phyloP scores from a whole-genome alignment of 1,139 yeast genomes.

The Pneumocystis jirovecii region DNA sequence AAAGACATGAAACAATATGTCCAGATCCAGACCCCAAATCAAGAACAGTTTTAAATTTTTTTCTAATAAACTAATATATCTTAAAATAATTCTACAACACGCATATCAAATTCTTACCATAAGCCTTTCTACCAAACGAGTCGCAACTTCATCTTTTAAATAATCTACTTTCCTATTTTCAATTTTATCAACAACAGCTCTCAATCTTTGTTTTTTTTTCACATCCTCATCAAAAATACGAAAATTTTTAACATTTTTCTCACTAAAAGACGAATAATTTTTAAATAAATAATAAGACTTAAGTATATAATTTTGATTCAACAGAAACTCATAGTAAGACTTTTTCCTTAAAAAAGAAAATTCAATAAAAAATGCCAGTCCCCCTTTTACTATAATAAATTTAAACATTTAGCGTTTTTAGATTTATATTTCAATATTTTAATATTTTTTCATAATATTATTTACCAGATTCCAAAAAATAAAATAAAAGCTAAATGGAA shows the following conservation, averaged over 20 bases:
- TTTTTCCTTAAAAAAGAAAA: neutral
- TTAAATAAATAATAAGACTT: neutral
- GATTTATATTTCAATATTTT: no score
- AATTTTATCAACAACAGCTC: constrained; percentile 33
- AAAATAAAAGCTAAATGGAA: neutral
- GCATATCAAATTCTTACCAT: constrained; percentile 30
- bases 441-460: no score
- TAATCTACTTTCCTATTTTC: constrained; percentile 54
- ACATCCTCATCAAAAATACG: constrained; percentile 50
- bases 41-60: constrained; percentile 44
- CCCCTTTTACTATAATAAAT: neutral
- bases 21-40: constrained; percentile 71
- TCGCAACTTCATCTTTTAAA: constrained; percentile 58
- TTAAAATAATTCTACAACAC: neutral
- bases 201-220: constrained; percentile 44
- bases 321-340: neutral
- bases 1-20: constrained; percentile 32
- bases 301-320: neutral
- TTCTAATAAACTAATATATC: constrained; percentile 30
- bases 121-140: constrained; percentile 56
- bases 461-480: neutral
- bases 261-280: neutral
- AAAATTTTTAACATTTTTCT: constrained; percentile 16
- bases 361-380: neutral
- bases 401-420: no score